phyloP scores from a whole-genome alignment of 2,329 filamentous ascomycete genomes.

The Cordyceps fumosorosea region DNA sequence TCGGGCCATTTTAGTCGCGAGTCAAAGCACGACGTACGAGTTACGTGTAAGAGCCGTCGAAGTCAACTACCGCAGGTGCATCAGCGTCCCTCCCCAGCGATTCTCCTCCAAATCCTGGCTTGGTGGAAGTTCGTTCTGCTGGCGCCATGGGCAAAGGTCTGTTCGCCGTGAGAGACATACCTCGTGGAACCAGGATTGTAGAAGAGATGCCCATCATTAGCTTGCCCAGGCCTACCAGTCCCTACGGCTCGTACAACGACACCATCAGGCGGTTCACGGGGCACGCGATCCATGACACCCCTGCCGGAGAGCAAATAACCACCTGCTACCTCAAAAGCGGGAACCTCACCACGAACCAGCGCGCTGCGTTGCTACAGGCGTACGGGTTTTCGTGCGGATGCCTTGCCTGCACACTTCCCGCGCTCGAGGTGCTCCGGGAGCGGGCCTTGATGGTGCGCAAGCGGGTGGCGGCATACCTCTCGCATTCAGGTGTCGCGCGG shows the following conservation, averaged over 20 bases:
- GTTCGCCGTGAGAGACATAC: neutral
- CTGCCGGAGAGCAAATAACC: neutral
- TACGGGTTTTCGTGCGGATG: neutral
- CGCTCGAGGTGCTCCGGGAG: neutral
- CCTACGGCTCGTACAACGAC: neutral
- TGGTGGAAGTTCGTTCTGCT: neutral
- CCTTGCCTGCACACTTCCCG: neutral
- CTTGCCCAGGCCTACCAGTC: neutral
- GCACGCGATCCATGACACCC: neutral
- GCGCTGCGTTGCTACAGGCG: rapidly evolving
- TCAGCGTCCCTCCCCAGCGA: too few species aligned
- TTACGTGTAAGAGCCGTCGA: neutral
- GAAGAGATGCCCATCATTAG: neutral
- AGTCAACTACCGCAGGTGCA: neutral
- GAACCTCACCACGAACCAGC: neutral
- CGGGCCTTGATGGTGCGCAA: neutral
- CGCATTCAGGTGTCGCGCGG: neutral
- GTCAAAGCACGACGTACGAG: neutral
- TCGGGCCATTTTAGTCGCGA: too few species aligned
- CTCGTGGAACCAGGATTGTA: neutral
- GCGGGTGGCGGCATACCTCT: neutral
- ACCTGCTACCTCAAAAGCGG: neutral
- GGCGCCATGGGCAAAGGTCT: neutral
- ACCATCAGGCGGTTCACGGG: neutral
- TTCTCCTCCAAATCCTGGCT: neutral